Percentiles rank a stretch among this genome's conserved stretches.
phyloP scores from a whole-genome alignment of 202 grass and related monocot species.

The Eragrostis tef region DNA sequence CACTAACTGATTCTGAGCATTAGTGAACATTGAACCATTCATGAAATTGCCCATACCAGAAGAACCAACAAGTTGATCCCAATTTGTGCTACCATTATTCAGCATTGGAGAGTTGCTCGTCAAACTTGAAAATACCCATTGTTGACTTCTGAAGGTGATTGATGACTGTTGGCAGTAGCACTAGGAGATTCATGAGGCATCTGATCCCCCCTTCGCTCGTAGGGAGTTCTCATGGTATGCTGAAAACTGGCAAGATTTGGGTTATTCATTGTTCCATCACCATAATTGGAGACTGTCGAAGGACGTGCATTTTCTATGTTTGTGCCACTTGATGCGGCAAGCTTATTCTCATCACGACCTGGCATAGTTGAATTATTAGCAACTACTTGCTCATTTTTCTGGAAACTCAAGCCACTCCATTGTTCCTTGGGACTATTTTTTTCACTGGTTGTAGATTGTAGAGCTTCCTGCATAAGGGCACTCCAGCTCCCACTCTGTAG shows the following conservation, averaged over 20 bases:
- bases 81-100: slow-evolving; percentile 66
- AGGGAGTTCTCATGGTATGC: slow-evolving; percentile 49
- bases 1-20: slow-evolving; percentile 66
- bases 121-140: slow-evolving; percentile 61
- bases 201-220: slow-evolving; percentile 59
- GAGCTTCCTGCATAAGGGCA: slow-evolving; percentile 97
- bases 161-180: slow-evolving; percentile 49
- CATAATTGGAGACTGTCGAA: slow-evolving; percentile 50
- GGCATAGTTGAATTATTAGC: slow-evolving; percentile 46
- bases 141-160: slow-evolving; percentile 54
- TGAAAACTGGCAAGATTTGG: slow-evolving; percentile 61
- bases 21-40: slow-evolving; percentile 69
- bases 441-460: slow-evolving; percentile 85
- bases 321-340: slow-evolving; percentile 43
- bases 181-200: slow-evolving; percentile 48
- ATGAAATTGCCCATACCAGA: slow-evolving; percentile 59
- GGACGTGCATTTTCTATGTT: slow-evolving; percentile 54
- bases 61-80: slow-evolving; percentile 64
- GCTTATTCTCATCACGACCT: slow-evolving; percentile 52
- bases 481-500: slow-evolving; percentile 98
- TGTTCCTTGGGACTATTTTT: slow-evolving; percentile 80
- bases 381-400: slow-evolving; percentile 60
- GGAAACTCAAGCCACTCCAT: slow-evolving; percentile 79
- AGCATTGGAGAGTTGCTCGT: slow-evolving; percentile 64
- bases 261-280: slow-evolving; percentile 62